A percentile compares a stretch with the other conserved stretches of the same genome.
phyloP scores from a whole-genome alignment of 2,329 filamentous ascomycete genomes.

The Dactylellina parvicollis region DNA sequence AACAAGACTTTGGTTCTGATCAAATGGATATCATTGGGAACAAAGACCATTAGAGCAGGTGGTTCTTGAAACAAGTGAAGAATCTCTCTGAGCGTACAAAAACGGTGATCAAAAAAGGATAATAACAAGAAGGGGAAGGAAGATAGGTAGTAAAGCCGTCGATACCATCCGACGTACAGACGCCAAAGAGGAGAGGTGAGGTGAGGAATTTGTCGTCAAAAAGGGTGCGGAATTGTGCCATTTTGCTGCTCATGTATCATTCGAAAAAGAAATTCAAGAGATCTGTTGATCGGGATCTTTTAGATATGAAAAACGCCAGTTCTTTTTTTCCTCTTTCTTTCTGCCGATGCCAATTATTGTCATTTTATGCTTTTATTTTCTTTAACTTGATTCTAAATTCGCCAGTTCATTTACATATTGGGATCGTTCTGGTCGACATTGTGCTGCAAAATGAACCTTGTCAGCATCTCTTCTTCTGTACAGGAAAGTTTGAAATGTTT shows the following conservation, averaged over 20 bases:
- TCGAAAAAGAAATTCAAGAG: conserved; percentile 4
- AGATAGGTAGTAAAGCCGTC: not conserved
- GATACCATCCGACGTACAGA: not conserved
- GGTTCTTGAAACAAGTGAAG: conserved; percentile 2
- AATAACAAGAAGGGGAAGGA: not conserved
- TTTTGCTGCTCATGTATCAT: conserved; percentile 22
- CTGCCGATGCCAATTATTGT: conserved; percentile 20
- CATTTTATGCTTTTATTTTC: conserved; percentile 8
- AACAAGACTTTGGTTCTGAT: conserved; percentile 16
- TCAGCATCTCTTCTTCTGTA: conserved; percentile 4
- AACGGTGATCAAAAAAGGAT: not conserved
- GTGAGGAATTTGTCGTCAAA: conserved; percentile 6
- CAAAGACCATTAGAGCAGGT: not conserved
- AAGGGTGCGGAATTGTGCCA: conserved; percentile 10
- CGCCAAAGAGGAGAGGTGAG: not conserved
- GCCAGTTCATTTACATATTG: conserved; percentile 16
- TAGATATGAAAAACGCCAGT: conserved; percentile 34
- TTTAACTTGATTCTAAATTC: conserved; percentile 1
- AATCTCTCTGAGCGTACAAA: conserved; percentile 26
- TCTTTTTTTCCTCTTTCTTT: conserved; percentile 5
- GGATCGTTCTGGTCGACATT: conserved; percentile 53
- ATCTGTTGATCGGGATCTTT: too few relatives aligned
- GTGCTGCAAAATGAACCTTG: conserved; percentile 14
- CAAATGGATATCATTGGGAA: conserved; percentile 42
- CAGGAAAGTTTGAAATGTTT: not conserved